These are phyloP conservation scores for Vittaforma corneae DNA, from an alignment of 371 early-diverging fungal genomes.

Conservation along the genomic window DNA sequence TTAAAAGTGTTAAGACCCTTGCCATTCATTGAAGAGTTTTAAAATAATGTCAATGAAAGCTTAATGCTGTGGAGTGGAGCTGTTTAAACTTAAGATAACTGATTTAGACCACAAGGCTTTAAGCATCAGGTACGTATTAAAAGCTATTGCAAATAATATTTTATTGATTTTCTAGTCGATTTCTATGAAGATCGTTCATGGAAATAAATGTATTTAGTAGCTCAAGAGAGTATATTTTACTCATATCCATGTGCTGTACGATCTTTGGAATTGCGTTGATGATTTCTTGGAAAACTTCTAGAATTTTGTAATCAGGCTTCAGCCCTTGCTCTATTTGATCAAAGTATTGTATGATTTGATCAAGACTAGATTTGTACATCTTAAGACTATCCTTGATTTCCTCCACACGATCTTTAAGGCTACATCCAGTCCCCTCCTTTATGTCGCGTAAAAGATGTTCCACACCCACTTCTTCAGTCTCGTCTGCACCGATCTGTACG, in stretches of 20 bases:
- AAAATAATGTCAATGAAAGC: too few species aligned
- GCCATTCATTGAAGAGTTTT: too few species aligned
- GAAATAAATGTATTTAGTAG: conserved; percentile 36
- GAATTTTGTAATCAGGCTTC: conserved; percentile 36
- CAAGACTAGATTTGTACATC: conserved; percentile 34
- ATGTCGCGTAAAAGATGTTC: conserved; percentile 94
- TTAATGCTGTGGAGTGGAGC: too few species aligned
- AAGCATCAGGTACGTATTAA: too few species aligned
- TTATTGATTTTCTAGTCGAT: conserved; percentile 1
- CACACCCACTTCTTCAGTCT: conserved; percentile 98
- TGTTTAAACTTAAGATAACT: too few species aligned
- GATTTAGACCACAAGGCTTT: too few species aligned
- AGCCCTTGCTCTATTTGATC: conserved; percentile 27
- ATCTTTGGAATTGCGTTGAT: conserved; percentile 46
- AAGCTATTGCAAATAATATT: too few species aligned
- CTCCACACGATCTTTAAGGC: conserved; percentile 38
- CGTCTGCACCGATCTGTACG: conserved; percentile 88
- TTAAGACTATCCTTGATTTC: conserved; percentile 43
- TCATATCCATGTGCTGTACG: conserved; percentile 14
- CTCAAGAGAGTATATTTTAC: conserved; percentile 27
- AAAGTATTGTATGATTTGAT: conserved; percentile 46
- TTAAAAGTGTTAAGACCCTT: too few species aligned
- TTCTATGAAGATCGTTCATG: conserved; percentile 25
- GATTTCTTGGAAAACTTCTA: conserved; percentile 49
- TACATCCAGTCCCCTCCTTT: conserved; percentile 46